Evolutionary conservation across 2,329 filamentous ascomycete genomes (phyloP).

Genomic region (Teratosphaeria viscida): DNA sequence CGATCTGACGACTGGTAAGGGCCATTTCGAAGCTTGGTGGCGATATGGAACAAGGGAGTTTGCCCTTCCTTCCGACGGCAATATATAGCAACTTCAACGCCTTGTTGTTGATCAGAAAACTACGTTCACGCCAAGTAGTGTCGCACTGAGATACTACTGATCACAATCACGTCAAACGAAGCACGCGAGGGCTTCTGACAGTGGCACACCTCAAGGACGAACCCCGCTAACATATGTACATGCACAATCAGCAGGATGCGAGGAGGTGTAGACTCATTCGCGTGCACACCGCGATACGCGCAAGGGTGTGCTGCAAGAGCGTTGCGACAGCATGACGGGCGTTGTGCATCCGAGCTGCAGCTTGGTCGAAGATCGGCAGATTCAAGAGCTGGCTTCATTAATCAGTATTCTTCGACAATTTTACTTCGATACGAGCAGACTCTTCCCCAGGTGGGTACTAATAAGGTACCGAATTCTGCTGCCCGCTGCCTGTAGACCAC

Average conservation of each 20-base stretch:
- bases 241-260: not conserved
- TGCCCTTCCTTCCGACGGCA: not conserved
- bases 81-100: not conserved
- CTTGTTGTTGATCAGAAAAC: not conserved
- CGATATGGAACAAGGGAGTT: not conserved
- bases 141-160: not conserved
- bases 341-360: not conserved
- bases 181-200: not conserved
- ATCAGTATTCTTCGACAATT: not conserved
- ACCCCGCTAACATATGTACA: not conserved
- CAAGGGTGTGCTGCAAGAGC: not conserved
- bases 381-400: not conserved
- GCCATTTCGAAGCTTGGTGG: conserved; percentile 2
- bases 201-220: not conserved
- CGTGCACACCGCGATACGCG: not conserved
- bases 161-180: not conserved
- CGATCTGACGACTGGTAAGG: conserved; percentile 5
- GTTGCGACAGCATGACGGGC: not conserved
- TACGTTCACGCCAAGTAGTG: not conserved
- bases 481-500: not conserved
- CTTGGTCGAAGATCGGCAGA: not conserved
- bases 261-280: not conserved
- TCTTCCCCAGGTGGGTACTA: not conserved
- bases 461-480: too few relatives aligned
- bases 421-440: not conserved